Evolutionary conservation across 306 rosid genomes (phyloP), one percentile per base, ranked within the genome.

Genomic region (Malus orientalis): DNA sequence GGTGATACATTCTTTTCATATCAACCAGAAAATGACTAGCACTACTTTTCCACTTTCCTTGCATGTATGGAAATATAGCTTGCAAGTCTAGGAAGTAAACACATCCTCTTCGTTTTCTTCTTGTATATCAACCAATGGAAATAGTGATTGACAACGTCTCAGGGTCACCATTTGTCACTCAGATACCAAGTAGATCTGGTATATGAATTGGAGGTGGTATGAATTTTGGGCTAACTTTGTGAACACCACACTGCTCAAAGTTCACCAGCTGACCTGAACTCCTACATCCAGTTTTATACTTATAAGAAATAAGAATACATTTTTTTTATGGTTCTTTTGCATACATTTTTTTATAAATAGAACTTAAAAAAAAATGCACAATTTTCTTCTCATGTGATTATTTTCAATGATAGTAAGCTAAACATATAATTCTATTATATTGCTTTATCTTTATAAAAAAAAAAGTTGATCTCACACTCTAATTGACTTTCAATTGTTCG

Each of bases 1-100:
- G 98, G 99, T 89, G 77, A 64, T 76, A 67, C 44, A 36, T 57
- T 23, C 44, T 60, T 77, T 58, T 62, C 70, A 15, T 19, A 15
- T 20, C 8, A 27, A 69, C 53, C 16, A 30, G 25, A 44, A n/a
- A 62, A 11, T 29, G 67, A 62, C n/a, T 27, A 27, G 30, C 13
- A 29, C 20, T 74, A 16, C 11, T 62, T 20, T 27, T 3, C 0
- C 58, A 44, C 30, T 30, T 44, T 18, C 54, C 45, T 49, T 44
- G 14, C 65, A 42, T 61, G 42, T 45, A 61, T 27, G 25, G 67
- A 61, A 19, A 60, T 42, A 42, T 27, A 27, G 44, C 19, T 60
- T 42, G 58, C 42, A 8, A 16, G 13, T 51, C 42, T 70, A 49
- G 16, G 62, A 70, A 27, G 61, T 49, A 49, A 29, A 49, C 27